These are phyloP conservation scores for Daldinia sp. DNA, from an alignment of 2,329 filamentous ascomycete genomes.

Conservation along the genomic window DNA sequence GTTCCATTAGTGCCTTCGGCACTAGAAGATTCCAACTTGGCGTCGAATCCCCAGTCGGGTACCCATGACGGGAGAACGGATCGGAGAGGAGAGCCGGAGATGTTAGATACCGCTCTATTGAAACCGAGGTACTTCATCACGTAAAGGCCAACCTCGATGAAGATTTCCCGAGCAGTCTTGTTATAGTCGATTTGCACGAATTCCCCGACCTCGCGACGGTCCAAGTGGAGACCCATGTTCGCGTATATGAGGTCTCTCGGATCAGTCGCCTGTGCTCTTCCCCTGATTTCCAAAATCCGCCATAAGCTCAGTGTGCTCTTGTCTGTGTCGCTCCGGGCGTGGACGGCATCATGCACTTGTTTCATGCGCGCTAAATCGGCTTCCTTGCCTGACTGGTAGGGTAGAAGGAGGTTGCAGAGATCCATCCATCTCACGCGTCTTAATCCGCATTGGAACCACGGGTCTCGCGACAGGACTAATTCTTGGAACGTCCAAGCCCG, in stretches of 20 bases:
- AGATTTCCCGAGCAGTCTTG: constrained; percentile 7
- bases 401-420: constrained; percentile 2
- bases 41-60: constrained; percentile 16
- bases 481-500: constrained; percentile 36
- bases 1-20: neutral
- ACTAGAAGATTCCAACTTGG: neutral
- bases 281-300: too few relatives aligned
- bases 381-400: too few relatives aligned
- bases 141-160: constrained; percentile 14
- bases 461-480: constrained; percentile 24
- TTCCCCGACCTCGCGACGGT: neutral
- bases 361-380: too few relatives aligned
- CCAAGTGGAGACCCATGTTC: constrained; percentile 29
- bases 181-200: constrained; percentile 27
- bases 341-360: too few relatives aligned
- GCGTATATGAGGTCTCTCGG: constrained; percentile 34
- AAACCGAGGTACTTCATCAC: constrained; percentile 1
- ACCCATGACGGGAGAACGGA: constrained; percentile 24
- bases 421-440: constrained; percentile 22
- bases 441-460: constrained; percentile 32
- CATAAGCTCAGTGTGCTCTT: too few relatives aligned
- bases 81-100: constrained; percentile 10
- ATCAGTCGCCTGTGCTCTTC: constrained; percentile 24
- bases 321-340: too few relatives aligned
- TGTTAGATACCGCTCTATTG: neutral